A percentile compares a stretch with the other conserved stretches of the same genome.
Evolutionary conservation across 176 grass and related monocot species (phyloP).

Genomic region (Ananas comosus): DNA sequence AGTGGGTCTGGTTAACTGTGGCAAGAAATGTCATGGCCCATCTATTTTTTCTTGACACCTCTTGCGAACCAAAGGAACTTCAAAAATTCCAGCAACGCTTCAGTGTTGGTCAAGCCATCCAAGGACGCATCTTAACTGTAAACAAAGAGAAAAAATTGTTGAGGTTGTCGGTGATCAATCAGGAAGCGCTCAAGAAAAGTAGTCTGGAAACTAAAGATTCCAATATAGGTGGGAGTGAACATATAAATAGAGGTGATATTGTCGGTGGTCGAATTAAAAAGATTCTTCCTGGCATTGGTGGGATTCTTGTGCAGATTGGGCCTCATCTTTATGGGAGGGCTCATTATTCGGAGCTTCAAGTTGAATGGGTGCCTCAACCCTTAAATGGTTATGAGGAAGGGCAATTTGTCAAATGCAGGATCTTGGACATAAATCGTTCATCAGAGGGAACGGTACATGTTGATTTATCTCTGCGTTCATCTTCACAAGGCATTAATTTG

Average conservation of each 20-base stretch:
- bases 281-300: conserved; percentile 80
- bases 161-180: conserved; percentile 36
- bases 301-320: conserved; percentile 76
- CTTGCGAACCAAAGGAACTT: conserved; percentile 54
- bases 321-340: conserved; percentile 88
- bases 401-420: conserved; percentile 91
- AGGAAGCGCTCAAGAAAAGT: conserved; percentile 9
- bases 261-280: conserved; percentile 78
- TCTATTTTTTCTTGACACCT: conserved; percentile 90
- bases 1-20: conserved; percentile 81
- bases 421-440: conserved; percentile 50
- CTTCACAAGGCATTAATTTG: conserved; percentile 34
- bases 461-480: conserved; percentile 74
- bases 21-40: conserved; percentile 72
- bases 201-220: conserved; percentile 22
- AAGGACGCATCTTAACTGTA: conserved; percentile 46
- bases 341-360: conserved; percentile 89
- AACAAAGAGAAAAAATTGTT: conserved; percentile 73
- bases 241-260: conserved; percentile 64
- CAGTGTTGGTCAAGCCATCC: conserved; percentile 55
- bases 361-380: conserved; percentile 64
- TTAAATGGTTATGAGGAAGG: conserved; percentile 62
- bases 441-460: conserved; percentile 66
- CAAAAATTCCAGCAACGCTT: conserved; percentile 63
- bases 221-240: conserved; percentile 23